Conservation (phyloP, 148 eudicot species). For the Cornus suecica region DNA sequence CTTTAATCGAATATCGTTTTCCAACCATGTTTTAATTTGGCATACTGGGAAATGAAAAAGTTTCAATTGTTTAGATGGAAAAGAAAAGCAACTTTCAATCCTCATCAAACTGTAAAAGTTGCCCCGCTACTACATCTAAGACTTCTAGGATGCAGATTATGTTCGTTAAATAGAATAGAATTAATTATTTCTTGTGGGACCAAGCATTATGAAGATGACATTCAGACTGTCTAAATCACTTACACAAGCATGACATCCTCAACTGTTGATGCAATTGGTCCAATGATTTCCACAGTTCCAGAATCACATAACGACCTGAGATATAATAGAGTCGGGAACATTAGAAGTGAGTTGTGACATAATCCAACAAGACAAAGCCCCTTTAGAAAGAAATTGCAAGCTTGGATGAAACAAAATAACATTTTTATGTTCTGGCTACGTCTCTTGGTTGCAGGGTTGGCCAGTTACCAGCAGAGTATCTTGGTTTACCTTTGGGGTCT, state of each 20-base stretch:
- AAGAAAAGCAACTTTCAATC: neutral
- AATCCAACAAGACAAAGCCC: neutral
- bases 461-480: no score
- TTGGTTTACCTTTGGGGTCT: no score
- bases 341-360: conserved; percentile 14
- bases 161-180: neutral
- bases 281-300: conserved; percentile 91
- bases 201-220: neutral
- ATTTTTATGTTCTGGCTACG: no score
- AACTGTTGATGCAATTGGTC: conserved; percentile 86
- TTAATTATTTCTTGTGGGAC: no score
- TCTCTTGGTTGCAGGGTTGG: no score
- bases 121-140: neutral
- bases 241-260: conserved; percentile 93
- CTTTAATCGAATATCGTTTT: no score
- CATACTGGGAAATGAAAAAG: neutral
- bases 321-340: conserved; percentile 14
- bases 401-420: neutral
- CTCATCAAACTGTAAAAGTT: conserved; percentile 3
- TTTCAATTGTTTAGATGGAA: neutral
- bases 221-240: conserved; percentile 25
- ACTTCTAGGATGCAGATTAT: neutral
- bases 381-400: neutral
- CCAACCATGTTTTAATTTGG: neutral
- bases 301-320: conserved; percentile 72